phyloP scores from a whole-genome alignment of 495 filamentous ascomycete species.

The Bryoglossum gracile region DNA sequence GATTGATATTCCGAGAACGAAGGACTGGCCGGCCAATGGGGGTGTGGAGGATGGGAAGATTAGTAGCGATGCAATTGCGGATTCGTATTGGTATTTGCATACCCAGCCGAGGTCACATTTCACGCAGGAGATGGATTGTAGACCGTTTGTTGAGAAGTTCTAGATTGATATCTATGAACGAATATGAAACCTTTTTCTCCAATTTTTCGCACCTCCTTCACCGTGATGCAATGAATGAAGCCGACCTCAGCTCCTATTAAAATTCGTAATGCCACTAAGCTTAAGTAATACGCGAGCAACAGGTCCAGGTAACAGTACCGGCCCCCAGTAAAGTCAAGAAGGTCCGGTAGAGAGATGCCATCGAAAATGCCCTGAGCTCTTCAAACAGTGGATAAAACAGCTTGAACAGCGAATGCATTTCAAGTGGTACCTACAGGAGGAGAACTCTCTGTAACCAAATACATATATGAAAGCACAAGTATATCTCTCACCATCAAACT shows the following conservation, averaged over 20 bases:
- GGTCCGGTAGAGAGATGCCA: too few relatives aligned
- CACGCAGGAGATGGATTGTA: constrained; percentile 81
- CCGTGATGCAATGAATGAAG: not conserved
- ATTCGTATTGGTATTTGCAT: constrained; percentile 83
- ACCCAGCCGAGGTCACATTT: constrained; percentile 75
- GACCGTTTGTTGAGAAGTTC: constrained; percentile 27
- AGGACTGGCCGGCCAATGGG: constrained; percentile 49
- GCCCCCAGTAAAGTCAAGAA: too few relatives aligned
- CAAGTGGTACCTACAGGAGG: too few relatives aligned
- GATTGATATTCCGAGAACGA: constrained; percentile 75
- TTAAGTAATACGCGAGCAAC: not conserved
- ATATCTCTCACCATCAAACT: constrained; percentile 76
- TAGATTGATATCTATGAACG: constrained; percentile 7
- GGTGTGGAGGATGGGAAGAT: constrained; percentile 64
- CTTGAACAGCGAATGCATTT: too few relatives aligned
- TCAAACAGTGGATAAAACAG: too few relatives aligned
- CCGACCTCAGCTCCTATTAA: not conserved
- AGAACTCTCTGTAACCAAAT: too few relatives aligned
- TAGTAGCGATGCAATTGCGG: constrained; percentile 81
- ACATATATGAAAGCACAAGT: not conserved
- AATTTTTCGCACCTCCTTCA: too few relatives aligned
- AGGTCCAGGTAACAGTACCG: too few relatives aligned
- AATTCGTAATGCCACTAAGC: not conserved
- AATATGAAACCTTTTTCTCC: too few relatives aligned
- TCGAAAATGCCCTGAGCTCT: too few relatives aligned